phyloP scores from a whole-genome alignment of 306 rosid species.

The Calophaca sinica region DNA sequence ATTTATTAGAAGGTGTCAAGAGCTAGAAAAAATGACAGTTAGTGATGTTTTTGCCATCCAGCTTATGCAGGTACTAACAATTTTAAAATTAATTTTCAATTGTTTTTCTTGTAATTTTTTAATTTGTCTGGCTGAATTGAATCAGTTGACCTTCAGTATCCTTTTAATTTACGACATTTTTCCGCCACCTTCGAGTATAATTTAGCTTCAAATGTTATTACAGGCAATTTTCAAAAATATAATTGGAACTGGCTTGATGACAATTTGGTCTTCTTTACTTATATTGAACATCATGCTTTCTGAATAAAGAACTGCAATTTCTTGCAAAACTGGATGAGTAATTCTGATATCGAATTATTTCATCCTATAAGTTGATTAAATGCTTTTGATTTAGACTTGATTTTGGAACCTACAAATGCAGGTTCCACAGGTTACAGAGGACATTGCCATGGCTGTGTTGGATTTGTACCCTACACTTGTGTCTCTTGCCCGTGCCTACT shows the following conservation, averaged over 20 bases:
- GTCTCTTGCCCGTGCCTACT: slow-evolving; percentile 81
- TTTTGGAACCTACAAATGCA: slow-evolving; percentile 49
- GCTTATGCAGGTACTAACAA: slow-evolving; percentile 86
- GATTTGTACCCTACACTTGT: slow-evolving; percentile 83
- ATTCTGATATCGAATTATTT: not conserved
- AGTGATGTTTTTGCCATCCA: slow-evolving; percentile 92
- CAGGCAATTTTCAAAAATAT: slow-evolving; percentile 29
- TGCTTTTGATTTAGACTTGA: not conserved
- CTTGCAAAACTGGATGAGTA: slow-evolving; percentile 27
- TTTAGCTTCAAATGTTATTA: slow-evolving; percentile 23
- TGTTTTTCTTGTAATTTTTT: slow-evolving; percentile 31
- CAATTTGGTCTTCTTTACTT: too few species aligned
- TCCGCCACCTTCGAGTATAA: not conserved
- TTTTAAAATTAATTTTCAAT: slow-evolving; percentile 14
- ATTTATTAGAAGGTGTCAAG: slow-evolving; percentile 78
- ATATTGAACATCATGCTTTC: too few species aligned
- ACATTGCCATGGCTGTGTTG: slow-evolving; percentile 84
- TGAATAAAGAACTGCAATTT: slow-evolving; percentile 3
- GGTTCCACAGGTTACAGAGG: slow-evolving; percentile 99
- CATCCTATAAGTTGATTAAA: slow-evolving; percentile 12
- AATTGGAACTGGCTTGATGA: not conserved
- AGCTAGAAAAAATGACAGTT: slow-evolving; percentile 80
- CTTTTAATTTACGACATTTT: slow-evolving; percentile 18
- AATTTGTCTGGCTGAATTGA: slow-evolving; percentile 7
- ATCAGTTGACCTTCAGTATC: slow-evolving; percentile 12